Percentiles rank a stretch among this genome's conserved stretches.
Conservation (phyloP, 179 eudicot species). For the Spergularia azorica region DNA sequence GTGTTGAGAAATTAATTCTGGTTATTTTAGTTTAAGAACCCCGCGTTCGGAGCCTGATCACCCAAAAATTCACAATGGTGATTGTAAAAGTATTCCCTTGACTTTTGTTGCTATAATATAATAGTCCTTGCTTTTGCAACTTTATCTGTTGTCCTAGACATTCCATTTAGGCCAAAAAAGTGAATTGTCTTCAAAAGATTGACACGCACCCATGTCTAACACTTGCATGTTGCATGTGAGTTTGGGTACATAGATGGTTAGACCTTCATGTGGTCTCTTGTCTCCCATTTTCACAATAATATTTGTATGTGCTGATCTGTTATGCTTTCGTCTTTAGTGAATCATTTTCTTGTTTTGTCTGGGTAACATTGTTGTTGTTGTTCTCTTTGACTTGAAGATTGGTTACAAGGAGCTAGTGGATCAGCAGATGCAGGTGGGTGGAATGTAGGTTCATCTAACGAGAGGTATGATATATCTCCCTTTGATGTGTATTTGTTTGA, state of each 20-base stretch:
- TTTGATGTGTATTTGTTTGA: background rate
- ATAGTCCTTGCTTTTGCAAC: background rate
- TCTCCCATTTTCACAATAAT: background rate
- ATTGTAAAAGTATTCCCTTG: background rate
- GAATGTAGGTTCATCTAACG: slow-evolving; percentile 51
- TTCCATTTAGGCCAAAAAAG: too few species aligned
- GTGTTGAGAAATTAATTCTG: background rate
- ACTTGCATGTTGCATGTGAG: too few species aligned
- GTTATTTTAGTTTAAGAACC: background rate
- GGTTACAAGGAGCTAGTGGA: slow-evolving; percentile 68
- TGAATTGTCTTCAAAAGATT: too few species aligned
- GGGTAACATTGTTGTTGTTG: background rate
- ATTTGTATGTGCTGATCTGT: slow-evolving; percentile 3
- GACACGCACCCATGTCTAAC: too few species aligned
- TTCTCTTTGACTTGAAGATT: slow-evolving; percentile 44
- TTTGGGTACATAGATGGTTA: background rate
- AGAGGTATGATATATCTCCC: slow-evolving; percentile 47
- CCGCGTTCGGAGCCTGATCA: background rate
- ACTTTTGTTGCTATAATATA: background rate
- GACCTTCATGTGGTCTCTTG: background rate
- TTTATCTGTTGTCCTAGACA: background rate
- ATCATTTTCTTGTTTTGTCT: background rate
- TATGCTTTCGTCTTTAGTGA: background rate
- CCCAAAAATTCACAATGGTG: background rate
- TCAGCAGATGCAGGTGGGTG: slow-evolving; percentile 57